A percentile compares a stretch with the other conserved stretches of the same genome.
Evolutionary conservation across 768 basidiomycete genomes (phyloP).

Genomic region (Xerocomus potaroensis): DNA sequence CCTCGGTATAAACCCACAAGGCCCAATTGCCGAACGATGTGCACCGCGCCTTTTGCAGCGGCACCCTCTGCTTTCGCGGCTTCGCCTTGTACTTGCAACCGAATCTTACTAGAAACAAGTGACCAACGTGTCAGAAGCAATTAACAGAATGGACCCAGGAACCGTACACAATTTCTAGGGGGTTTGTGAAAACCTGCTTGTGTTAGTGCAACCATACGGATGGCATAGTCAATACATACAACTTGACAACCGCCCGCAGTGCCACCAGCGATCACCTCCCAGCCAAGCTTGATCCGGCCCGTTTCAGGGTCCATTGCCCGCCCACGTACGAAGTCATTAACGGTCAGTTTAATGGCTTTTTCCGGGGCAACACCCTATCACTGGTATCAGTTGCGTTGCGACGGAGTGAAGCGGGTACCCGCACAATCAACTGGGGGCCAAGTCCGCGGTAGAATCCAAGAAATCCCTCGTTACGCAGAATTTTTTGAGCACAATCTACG

Average conservation of each 20-base stretch:
- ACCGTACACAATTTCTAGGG: conserved; percentile 88
- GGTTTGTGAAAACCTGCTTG: conserved; percentile 89
- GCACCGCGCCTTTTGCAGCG: conserved; percentile 77
- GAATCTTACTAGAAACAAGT: conserved; percentile 68
- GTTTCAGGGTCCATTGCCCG: conserved; percentile 92
- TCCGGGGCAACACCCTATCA: conserved; percentile 88
- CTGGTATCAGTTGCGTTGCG: conserved; percentile 6
- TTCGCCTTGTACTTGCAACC: conserved; percentile 94
- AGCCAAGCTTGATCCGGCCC: conserved; percentile 84
- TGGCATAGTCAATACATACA: conserved; percentile 46
- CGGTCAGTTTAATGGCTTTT: conserved; percentile 97
- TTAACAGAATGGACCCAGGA: background rate
- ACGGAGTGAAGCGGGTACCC: conserved; percentile 10
- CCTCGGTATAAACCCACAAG: conserved; percentile 92
- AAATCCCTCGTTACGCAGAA: conserved; percentile 91
- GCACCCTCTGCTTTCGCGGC: conserved; percentile 83
- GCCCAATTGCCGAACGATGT: conserved; percentile 91
- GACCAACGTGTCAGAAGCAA: background rate
- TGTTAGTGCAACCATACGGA: conserved; percentile 15
- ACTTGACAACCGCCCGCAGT: conserved; percentile 97
- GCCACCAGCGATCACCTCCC: conserved; percentile 92
- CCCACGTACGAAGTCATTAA: conserved; percentile 87
- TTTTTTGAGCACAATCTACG: conserved; percentile 88
- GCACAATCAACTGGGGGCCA: conserved; percentile 87
- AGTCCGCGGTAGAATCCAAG: conserved; percentile 96